phyloP scores from a whole-genome alignment of 148 eudicot genomes.

The Camellia granthamiana region DNA sequence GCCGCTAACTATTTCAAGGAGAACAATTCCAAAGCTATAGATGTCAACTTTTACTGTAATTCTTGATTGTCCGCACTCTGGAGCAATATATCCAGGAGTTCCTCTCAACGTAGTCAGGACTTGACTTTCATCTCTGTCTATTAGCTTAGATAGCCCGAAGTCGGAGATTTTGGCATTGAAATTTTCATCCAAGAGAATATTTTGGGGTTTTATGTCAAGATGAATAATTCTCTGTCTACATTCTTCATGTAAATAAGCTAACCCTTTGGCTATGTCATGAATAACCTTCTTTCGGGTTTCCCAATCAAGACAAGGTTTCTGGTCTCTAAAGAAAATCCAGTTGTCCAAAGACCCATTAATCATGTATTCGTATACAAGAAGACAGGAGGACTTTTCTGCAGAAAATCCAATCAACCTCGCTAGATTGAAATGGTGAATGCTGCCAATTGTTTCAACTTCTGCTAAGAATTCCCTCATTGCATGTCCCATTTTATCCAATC shows the following conservation, averaged over 20 bases:
- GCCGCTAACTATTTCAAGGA: conserved; percentile 14
- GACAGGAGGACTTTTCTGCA: conserved; percentile 8
- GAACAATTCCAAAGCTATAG: conserved; percentile 19
- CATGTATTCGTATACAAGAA: conserved; percentile 18
- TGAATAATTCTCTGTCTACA: conserved; percentile 22
- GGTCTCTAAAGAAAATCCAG: conserved; percentile 9
- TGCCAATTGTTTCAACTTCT: conserved; percentile 20
- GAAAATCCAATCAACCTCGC: conserved; percentile 18
- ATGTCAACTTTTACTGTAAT: conserved; percentile 8
- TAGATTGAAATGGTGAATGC: conserved; percentile 19
- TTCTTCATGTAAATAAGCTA: conserved; percentile 22
- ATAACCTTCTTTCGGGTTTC: conserved; percentile 13
- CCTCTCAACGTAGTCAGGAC: conserved; percentile 15
- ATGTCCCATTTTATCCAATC: not conserved
- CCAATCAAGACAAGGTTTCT: conserved; percentile 9
- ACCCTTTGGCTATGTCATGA: conserved; percentile 17
- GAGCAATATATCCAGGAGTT: conserved; percentile 21
- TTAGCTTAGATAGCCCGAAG: conserved; percentile 15
- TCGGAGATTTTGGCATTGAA: conserved; percentile 18
- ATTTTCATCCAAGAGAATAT: conserved; percentile 7
- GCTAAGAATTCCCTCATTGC: conserved; percentile 14
- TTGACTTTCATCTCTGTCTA: conserved; percentile 15
- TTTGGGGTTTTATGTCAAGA: conserved; percentile 13
- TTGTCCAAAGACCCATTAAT: conserved; percentile 15
- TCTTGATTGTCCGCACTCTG: not conserved